Conservation (phyloP, 1,284 basidiomycete genomes). For the Xerocomus minutiporus region DNA sequence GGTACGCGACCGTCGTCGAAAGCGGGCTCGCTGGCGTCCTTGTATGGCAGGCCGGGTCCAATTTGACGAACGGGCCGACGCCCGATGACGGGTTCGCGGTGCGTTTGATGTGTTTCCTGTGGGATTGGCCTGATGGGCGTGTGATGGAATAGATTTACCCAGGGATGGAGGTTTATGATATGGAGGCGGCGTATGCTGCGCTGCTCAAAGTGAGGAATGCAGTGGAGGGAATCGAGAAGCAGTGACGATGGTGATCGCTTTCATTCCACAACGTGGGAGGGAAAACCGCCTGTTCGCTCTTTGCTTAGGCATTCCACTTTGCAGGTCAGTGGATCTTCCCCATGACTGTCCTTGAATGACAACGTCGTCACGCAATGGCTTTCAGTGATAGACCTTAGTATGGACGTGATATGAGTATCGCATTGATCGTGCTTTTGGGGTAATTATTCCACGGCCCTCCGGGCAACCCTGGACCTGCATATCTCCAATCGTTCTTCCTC, state of each 20-base stretch:
- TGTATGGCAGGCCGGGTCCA: neutral
- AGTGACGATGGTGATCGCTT: neutral
- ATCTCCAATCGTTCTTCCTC: no score
- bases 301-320: no score
- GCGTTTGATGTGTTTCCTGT: neutral
- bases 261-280: no score
- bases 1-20: conserved; percentile 17
- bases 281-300: no score
- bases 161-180: neutral
- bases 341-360: no score
- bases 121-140: neutral
- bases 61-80: neutral
- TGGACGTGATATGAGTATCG: no score
- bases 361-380: no score
- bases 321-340: no score
- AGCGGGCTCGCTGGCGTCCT: conserved; percentile 3
- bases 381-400: no score
- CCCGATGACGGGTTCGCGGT: neutral
- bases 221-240: neutral
- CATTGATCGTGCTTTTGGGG: no score
- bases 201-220: neutral
- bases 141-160: neutral
- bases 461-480: no score
- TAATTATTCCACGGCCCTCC: no score
- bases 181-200: neutral